Conservation (phyloP, 2,329 filamentous ascomycete genomes). For the Ascochyta rabiei region DNA sequence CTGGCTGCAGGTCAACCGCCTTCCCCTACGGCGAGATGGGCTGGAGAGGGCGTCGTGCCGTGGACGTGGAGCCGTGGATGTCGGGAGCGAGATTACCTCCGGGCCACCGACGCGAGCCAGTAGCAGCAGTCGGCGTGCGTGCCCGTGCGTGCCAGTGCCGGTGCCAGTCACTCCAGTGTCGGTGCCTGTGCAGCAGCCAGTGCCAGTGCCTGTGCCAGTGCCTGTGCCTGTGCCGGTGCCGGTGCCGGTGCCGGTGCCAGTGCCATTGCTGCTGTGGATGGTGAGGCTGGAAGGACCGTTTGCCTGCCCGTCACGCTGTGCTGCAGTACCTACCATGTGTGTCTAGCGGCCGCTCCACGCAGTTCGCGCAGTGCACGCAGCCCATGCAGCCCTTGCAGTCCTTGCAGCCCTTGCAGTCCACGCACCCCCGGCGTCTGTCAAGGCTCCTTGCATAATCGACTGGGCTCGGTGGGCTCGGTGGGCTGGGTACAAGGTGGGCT, state of each 20-base stretch:
- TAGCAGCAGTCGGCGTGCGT: too few species aligned
- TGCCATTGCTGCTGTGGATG: too few species aligned
- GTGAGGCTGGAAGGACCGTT: neutral
- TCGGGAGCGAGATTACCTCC: neutral
- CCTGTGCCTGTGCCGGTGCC: too few species aligned
- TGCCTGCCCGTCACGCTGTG: neutral
- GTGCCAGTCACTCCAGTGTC: too few species aligned
- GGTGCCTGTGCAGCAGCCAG: too few species aligned
- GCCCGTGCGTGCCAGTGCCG: neutral
- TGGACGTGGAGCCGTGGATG: constrained; percentile 2
- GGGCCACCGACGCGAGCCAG: neutral
- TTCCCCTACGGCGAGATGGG: neutral
- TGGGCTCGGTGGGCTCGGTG: too few species aligned
- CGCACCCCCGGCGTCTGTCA: neutral
- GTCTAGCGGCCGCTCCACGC: neutral
- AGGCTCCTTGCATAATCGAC: constrained; percentile 20
- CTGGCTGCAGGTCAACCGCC: constrained; percentile 1
- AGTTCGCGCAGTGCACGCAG: too few species aligned
- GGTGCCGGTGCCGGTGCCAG: neutral
- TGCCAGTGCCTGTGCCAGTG: neutral
- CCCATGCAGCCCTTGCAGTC: too few species aligned
- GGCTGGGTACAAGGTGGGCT: too few species aligned
- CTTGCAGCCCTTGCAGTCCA: neutral
- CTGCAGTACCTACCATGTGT: too few species aligned
- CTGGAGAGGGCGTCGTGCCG: constrained; percentile 1